Conservation (phyloP, 2,329 filamentous ascomycete genomes). For the Fusarium miscanthi region DNA sequence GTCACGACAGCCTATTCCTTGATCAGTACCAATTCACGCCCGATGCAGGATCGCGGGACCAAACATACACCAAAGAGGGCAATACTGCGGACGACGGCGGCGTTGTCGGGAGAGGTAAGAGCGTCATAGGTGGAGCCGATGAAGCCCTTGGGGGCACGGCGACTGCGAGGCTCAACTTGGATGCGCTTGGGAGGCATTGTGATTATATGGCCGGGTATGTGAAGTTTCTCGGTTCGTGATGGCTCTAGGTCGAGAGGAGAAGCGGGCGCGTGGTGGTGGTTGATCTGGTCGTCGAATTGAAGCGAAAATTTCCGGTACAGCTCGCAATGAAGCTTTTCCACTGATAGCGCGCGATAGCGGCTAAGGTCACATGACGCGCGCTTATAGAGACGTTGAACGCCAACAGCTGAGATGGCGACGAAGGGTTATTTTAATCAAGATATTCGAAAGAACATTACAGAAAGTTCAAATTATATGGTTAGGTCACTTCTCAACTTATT, state of each 20-base stretch:
- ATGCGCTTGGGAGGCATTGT: conserved; percentile 74
- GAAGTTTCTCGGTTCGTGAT: neutral
- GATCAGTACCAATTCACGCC: conserved; percentile 2
- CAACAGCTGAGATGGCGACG: neutral
- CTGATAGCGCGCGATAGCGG: conserved; percentile 26
- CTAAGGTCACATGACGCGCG: conserved; percentile 44
- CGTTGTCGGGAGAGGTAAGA: conserved; percentile 74
- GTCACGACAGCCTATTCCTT: conserved; percentile 68
- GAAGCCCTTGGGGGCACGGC: conserved; percentile 61
- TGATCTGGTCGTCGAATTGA: conserved; percentile 17
- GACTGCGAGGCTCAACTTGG: conserved; percentile 58
- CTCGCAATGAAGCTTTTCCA: conserved; percentile 32
- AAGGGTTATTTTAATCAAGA: rapidly evolving
- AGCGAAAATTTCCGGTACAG: conserved; percentile 42
- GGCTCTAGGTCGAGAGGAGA: conserved; percentile 17
- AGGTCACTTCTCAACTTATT: no score
- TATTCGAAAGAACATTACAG: neutral
- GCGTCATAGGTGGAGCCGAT: conserved; percentile 69
- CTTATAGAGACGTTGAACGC: neutral
- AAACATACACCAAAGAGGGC: conserved; percentile 73
- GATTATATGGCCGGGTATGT: neutral
- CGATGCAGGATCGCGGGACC: neutral
- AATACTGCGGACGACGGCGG: conserved; percentile 74
- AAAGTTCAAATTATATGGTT: no score
- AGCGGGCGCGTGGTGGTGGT: conserved; percentile 7